Base-by-base conservation (phyloP, 192 early-diverging fungal species). In the Coemansia sp. region DNA sequence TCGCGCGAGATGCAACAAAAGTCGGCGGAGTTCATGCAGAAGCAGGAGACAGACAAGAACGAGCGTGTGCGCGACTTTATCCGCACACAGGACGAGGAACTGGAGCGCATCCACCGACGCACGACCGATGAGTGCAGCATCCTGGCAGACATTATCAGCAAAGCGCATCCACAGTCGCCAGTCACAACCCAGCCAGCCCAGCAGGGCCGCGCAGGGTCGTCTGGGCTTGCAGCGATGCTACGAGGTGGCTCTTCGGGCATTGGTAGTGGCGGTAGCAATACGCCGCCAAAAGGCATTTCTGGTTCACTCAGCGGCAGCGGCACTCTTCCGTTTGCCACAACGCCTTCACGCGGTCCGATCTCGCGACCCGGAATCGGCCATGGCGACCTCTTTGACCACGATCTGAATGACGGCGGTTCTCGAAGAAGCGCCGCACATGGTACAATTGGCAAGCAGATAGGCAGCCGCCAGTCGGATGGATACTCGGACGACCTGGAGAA, bases 151-250 rank as follows among this genome's bases (percentile, higher is more conserved):
- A 66, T 79, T 10, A 53, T 79, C 17, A 58, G 31, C 34, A 42
- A 56, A 13, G 42, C 42, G 38, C 57, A 73, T 23, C 70, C 70
- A 28, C 66, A 79, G 59, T 37, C 58, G 19, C 33, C 50, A 14
- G 57, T 33, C 45, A 41, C 22, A 44, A 23, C 22, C 17, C 33
- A 22, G 29, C 59, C 29, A 29, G 44, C 34, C 27, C 63, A 50
- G 45, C 47, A 34, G 17, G 60, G 40, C 1, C 31, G 57, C 27
- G 47, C 29, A 9, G 75, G 61, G 31, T 44, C 66, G 52, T 79
- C 76, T 23, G 76, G 76, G 8, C 70, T 79, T 41, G 70, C 76
- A 1, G 70, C 70, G 11, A 73, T 79, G 70, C 76, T 79, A 28
- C 63, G 70, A 2, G 67, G 70, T 22, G 14, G 45, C 45, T 25